These are phyloP conservation scores for Dunaliella primolecta DNA, from an alignment of 139 green algal genomes.

Conservation along the genomic window DNA sequence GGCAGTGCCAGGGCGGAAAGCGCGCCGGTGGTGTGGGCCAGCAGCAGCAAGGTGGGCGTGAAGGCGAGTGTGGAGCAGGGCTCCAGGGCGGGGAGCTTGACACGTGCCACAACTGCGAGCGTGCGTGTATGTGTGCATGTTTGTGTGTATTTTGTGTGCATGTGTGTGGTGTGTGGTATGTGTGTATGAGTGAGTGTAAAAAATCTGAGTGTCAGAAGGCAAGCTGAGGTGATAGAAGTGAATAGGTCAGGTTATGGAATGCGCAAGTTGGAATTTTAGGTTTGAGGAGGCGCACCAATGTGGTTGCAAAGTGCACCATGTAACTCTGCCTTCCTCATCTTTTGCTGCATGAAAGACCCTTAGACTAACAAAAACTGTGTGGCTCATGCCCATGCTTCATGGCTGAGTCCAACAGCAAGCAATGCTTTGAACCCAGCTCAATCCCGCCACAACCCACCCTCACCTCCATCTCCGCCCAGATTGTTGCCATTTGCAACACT, in stretches of 20 bases:
- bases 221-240: no score
- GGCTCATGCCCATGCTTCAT: neutral
- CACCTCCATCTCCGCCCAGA: neutral
- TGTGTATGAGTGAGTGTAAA: neutral
- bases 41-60: constrained; percentile 5
- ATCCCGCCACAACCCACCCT: no score
- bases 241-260: no score
- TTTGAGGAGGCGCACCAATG: no score
- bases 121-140: neutral
- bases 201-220: neutral
- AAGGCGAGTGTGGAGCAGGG: neutral
- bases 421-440: no score
- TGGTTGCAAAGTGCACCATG: no score
- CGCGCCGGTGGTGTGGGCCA: neutral
- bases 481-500: neutral
- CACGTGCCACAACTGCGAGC: constrained; percentile 4
- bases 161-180: neutral
- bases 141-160: neutral
- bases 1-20: constrained; percentile 1
- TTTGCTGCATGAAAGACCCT: no score
- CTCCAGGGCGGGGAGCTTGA: neutral
- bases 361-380: no score
- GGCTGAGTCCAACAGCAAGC: no score
- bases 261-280: no score
- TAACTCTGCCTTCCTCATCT: no score